Evolutionary conservation across 1,284 basidiomycete species (phyloP), one percentile per base, ranked within the genome.

Genomic region (Entoloma clypeatum): DNA sequence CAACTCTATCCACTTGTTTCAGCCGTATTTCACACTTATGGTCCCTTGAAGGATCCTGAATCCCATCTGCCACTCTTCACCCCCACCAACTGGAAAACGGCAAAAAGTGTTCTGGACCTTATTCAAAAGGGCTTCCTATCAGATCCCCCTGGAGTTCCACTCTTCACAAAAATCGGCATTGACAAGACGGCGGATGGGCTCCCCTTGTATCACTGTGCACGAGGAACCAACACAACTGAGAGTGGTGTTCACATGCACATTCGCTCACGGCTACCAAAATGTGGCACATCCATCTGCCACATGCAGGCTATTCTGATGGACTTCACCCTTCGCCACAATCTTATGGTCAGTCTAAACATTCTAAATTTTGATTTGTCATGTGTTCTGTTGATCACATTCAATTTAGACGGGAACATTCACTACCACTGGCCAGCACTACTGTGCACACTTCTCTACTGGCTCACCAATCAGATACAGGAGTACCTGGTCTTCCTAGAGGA

Each of bases 21-120:
- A 3, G 33, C 50, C 2, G 44, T 65, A 3, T 54, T 64, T 22
- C 24, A 37, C 7, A 50, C 27, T 2, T 64, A 48, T 48, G 61
- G 61, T 0, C 56, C 59, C 7, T 44, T 64, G 0, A 54, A 56
- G 30, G 61, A 63, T 52, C 44, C 60, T 0, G 48, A 22, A 14
- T 59, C 60, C 2, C 40, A 42, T 0, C 45, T 52, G 5, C 50
- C 58, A 8, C 43, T 63, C 1, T 62, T 63, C 45, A 60, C 55
- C 38, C 17, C 48, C 2, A 33, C 36, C 4, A 48, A 52, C 7
- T 63, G 61, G 60, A 48, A 55, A n/a, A 45, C 30, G 16, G 16
- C 34, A 4, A 36, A 36, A 24, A 36, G 25, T 24, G 23, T 36
- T 4, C 34, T 36, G 5, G 19, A 11, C 11, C 23, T 36, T 4